Conservation (phyloP, 2,329 filamentous ascomycete genomes). For the Didymellaceae sp. region DNA sequence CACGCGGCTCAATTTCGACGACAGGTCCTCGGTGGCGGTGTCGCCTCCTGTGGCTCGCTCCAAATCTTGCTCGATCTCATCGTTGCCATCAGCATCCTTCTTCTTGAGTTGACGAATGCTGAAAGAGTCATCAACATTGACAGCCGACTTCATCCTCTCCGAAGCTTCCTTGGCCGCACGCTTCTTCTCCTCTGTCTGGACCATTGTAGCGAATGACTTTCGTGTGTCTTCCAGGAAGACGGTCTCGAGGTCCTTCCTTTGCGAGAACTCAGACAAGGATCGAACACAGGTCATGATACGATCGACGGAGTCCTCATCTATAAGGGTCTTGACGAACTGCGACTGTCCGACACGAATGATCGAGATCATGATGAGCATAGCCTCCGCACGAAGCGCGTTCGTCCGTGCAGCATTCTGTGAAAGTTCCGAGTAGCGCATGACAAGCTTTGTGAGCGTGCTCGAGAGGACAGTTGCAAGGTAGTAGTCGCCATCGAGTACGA, state of each 20-base stretch:
- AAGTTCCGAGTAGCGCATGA: slow-evolving; percentile 96
- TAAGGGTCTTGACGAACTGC: slow-evolving; percentile 96
- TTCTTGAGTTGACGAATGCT: slow-evolving; percentile 91
- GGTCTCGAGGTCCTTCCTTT: slow-evolving; percentile 88
- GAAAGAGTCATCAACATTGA: slow-evolving; percentile 95
- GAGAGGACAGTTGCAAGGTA: slow-evolving; percentile 95
- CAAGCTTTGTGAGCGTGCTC: slow-evolving; percentile 93
- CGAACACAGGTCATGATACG: slow-evolving; percentile 97
- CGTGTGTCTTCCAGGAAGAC: slow-evolving; percentile 95
- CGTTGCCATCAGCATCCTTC: slow-evolving; percentile 78
- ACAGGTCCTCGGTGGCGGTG: slow-evolving; percentile 79
- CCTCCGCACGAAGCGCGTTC: slow-evolving; percentile 92
- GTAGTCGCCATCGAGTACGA: slow-evolving; percentile 94
- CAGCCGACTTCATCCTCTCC: slow-evolving; percentile 90
- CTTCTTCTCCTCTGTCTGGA: slow-evolving; percentile 97
- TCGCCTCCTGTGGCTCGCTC: slow-evolving; percentile 95
- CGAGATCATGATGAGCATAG: slow-evolving; percentile 99
- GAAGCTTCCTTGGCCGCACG: slow-evolving; percentile 91
- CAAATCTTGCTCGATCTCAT: slow-evolving; percentile 87
- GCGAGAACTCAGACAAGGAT: slow-evolving; percentile 85
- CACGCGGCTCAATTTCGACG: slow-evolving; percentile 92
- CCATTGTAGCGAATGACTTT: slow-evolving; percentile 96
- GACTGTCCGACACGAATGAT: slow-evolving; percentile 97
- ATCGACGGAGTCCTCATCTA: slow-evolving; percentile 98
- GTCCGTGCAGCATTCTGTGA: slow-evolving; percentile 85